These are phyloP conservation scores for Astrothelium subdiscretum DNA, from an alignment of 495 filamentous ascomycete genomes.

Conservation along the genomic window DNA sequence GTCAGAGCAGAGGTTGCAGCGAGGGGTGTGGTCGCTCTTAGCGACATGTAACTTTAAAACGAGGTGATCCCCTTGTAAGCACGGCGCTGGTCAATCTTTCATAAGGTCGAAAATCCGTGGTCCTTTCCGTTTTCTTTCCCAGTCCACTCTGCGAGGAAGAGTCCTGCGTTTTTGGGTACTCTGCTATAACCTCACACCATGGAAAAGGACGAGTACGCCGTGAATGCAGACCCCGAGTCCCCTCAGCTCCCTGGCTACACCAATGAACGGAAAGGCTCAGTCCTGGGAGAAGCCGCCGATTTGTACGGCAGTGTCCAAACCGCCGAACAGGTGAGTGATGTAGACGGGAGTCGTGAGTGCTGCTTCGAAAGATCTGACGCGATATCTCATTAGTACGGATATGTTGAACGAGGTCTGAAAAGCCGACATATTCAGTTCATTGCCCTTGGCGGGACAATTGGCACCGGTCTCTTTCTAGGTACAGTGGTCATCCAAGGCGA, in stretches of 20 bases:
- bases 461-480: conserved; percentile 22
- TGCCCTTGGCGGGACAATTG: conserved; percentile 26
- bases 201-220: neutral
- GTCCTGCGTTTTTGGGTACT: neutral
- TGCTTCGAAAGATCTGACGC: neutral
- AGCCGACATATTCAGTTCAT: conserved; percentile 27
- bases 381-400: neutral
- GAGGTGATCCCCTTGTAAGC: neutral
- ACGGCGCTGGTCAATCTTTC: neutral
- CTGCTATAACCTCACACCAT: neutral
- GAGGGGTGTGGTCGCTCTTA: neutral
- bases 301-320: neutral
- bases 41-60: neutral
- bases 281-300: neutral
- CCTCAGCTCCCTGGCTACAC: neutral
- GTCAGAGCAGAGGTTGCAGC: neutral
- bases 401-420: conserved; percentile 21
- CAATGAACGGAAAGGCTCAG: neutral
- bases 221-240: neutral
- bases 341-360: neutral
- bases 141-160: neutral
- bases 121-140: neutral
- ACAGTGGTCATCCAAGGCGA: neutral
- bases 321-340: neutral
- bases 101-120: neutral